phyloP scores from a whole-genome alignment of 305 asterid genomes.

The Fraxinus ornus region DNA sequence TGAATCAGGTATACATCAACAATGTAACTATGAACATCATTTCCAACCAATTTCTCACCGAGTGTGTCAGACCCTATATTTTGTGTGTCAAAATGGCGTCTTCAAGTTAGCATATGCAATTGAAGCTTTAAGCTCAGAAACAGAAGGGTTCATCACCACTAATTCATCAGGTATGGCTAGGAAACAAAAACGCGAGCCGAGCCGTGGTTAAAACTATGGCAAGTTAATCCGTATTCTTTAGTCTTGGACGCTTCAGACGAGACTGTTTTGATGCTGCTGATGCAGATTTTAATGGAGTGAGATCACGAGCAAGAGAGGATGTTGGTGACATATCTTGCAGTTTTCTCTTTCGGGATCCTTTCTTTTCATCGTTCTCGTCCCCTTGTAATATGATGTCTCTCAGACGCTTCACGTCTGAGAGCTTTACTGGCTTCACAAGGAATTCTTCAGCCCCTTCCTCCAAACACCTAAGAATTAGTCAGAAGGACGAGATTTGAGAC shows the following conservation, averaged over 20 bases:
- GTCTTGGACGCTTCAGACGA: conserved; percentile 35
- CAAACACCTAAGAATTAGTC: conserved; percentile 45
- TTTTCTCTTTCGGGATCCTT: conserved; percentile 46
- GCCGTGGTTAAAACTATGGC: not conserved
- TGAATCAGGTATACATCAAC: not conserved
- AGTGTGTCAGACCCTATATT: not conserved
- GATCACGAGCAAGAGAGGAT: conserved; percentile 20
- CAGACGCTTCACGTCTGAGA: conserved; percentile 71
- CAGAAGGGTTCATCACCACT: not conserved
- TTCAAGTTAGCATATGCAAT: conserved; percentile 20
- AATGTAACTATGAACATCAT: not conserved
- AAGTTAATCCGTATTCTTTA: conserved; percentile 19
- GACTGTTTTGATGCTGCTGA: conserved; percentile 20
- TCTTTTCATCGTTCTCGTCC: conserved; percentile 25
- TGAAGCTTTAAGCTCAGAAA: not conserved
- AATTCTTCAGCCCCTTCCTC: conserved; percentile 91
- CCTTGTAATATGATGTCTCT: conserved; percentile 49
- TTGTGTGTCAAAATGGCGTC: not conserved
- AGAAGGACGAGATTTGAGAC: not conserved
- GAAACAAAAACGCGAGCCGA: not conserved
- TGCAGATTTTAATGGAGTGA: conserved; percentile 1
- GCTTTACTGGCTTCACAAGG: conserved; percentile 81
- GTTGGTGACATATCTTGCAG: conserved; percentile 17
- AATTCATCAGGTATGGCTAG: not conserved
- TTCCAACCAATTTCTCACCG: not conserved